Evolutionary conservation across 768 basidiomycete species (phyloP).

Genomic region (Terana coerulea): DNA sequence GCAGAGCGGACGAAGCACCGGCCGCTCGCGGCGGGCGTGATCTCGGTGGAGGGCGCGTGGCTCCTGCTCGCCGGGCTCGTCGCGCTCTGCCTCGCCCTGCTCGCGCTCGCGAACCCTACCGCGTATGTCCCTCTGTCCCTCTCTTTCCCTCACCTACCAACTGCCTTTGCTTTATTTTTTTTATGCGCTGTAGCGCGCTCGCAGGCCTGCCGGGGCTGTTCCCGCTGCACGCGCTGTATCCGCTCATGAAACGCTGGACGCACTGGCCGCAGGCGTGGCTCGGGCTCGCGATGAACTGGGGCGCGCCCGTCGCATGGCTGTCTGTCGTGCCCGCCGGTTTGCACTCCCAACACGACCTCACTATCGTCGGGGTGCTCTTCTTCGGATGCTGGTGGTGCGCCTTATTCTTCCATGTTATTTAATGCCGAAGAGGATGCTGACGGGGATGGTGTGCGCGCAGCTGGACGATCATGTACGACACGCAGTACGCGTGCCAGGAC

Average conservation of each 20-base stretch:
- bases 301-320: background rate
- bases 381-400: too few relatives aligned
- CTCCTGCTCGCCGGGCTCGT: conserved; percentile 21
- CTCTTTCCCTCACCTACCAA: background rate
- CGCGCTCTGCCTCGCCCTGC: conserved; percentile 9
- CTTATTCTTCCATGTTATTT: too few relatives aligned
- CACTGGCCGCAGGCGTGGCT: conserved; percentile 63
- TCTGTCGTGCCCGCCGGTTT: background rate
- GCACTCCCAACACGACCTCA: too few relatives aligned
- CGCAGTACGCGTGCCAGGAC: conserved; percentile 79
- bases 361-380: too few relatives aligned
- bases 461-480: conserved; percentile 52
- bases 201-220: conserved; percentile 4
- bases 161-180: too few relatives aligned
- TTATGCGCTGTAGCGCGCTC: background rate
- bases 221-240: conserved; percentile 32
- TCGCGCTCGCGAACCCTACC: conserved; percentile 7
- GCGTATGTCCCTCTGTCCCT: conserved; percentile 16
- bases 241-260: conserved; percentile 51
- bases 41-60: conserved; percentile 28
- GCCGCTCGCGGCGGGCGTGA: conserved; percentile 29
- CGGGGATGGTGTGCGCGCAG: conserved; percentile 21
- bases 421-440: too few relatives aligned
- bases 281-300: conserved; percentile 18
- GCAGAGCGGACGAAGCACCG: conserved; percentile 32